phyloP scores from a whole-genome alignment of 495 filamentous ascomycete genomes.

The Peziza echinospora region DNA sequence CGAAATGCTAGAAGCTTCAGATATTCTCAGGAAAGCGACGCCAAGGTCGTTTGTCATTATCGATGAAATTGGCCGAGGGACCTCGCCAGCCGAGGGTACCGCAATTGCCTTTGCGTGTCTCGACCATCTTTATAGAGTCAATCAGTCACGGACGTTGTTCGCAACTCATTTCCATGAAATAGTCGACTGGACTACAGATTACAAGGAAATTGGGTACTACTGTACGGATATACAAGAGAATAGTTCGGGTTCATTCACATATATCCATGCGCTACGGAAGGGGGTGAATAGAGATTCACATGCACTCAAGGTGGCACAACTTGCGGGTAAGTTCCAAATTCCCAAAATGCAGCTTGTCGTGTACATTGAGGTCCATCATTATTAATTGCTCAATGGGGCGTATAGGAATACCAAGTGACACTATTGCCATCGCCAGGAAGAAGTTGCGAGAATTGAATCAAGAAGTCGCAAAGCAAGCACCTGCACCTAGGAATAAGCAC shows the following conservation, averaged over 20 bases:
- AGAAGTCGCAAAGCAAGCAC: too few species aligned
- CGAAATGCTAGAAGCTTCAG: slow-evolving; percentile 59
- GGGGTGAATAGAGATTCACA: slow-evolving; percentile 76
- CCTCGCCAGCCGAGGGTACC: slow-evolving; percentile 72
- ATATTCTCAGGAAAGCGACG: slow-evolving; percentile 45
- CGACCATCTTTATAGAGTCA: slow-evolving; percentile 54
- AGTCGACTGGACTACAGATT: slow-evolving; percentile 49
- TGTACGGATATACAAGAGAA: slow-evolving; percentile 77
- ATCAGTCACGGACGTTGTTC: slow-evolving; percentile 62
- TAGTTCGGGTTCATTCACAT: slow-evolving; percentile 45
- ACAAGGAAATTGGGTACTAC: slow-evolving; percentile 49
- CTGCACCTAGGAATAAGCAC: too few species aligned
- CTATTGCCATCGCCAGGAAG: too few species aligned
- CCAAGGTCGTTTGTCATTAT: slow-evolving; percentile 78
- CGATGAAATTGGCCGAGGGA: slow-evolving; percentile 92
- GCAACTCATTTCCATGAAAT: slow-evolving; percentile 86
- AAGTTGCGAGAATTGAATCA: too few species aligned
- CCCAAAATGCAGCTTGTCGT: too few species aligned
- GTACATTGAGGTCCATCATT: too few species aligned
- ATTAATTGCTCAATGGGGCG: too few species aligned
- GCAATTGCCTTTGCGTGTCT: slow-evolving; percentile 79
- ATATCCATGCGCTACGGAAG: slow-evolving; percentile 55
- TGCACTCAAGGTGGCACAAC: slow-evolving; percentile 71
- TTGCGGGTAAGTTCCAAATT: slow-evolving; percentile 54
- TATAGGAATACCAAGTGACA: too few species aligned